Evolutionary conservation across 257 asterid species (phyloP), one percentile per base, ranked within the genome.

Genomic region (Datura wrightii): DNA sequence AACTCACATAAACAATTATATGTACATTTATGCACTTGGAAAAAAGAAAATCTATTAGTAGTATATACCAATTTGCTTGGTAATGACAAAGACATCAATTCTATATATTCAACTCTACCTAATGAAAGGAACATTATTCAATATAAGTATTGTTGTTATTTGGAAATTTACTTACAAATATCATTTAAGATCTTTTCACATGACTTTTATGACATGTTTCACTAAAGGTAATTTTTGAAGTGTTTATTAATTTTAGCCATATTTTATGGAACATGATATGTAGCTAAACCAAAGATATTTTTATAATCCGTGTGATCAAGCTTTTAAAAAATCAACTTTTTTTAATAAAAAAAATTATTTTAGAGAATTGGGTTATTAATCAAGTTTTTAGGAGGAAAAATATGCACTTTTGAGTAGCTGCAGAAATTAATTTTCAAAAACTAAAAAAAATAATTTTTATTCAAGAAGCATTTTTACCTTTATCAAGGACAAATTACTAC

Each of bases 121-220:
- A 76, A 76, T 50, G 62, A 76, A 76, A 76, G 82, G 62, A 50
- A 13, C 62, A 31, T 76, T 41, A 7, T 44, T 19, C 80, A 48
- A 46, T 74, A 19, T 48, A 48, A 76, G 10, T 3, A 72, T 46
- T 72, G 44, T 76, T 50, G 14, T 31, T 31, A 13, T 15, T 50
- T 76, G 82, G 9, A 76, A 50, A 50, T 50, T 76, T 76, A 48
- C 82, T 24, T 13, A 10, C 8, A 76, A 59, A 1, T 76, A 13
- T 48, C 24, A 31, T 48, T 31, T 24, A 19, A 44, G 11, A n/a
- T 13, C 5, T 19, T 19, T n/a, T 3, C 41, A 11, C 59, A 10
- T 76, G 82, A 76, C 82, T 76, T 76, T 24, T 76, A 76, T 76
- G 44, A 76, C n/a, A 48, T 48, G 14, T 48, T 48, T 11, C 41